Conservation (phyloP, 768 basidiomycete genomes). For the Leccinum incarnatum region DNA sequence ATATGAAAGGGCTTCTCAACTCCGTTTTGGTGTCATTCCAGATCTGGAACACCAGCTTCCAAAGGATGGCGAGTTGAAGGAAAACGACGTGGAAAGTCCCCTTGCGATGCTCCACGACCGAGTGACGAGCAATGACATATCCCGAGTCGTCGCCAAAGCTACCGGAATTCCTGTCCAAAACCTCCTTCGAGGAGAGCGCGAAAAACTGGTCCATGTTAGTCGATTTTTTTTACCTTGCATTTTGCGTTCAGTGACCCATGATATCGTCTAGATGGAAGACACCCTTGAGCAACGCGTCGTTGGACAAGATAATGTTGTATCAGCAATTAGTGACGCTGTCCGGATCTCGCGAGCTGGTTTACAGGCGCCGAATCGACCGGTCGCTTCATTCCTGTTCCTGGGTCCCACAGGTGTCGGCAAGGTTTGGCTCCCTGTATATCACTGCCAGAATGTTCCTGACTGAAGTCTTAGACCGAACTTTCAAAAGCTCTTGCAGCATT, state of each 20-base stretch:
- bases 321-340: constrained; percentile 85
- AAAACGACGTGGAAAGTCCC: constrained; percentile 33
- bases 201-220: constrained; percentile 84
- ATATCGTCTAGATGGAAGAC: constrained; percentile 75
- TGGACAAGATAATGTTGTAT: constrained; percentile 88
- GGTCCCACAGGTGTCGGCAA: constrained; percentile 89
- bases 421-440: constrained; percentile 32
- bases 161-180: constrained; percentile 92
- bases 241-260: background rate
- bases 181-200: constrained; percentile 82
- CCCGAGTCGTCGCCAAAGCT: constrained; percentile 81
- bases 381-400: constrained; percentile 90
- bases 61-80: constrained; percentile 40
- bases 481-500: constrained; percentile 87
- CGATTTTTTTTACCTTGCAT: background rate
- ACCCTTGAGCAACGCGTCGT: constrained; percentile 70
- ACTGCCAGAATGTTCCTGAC: background rate
- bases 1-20: constrained; percentile 77
- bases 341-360: constrained; percentile 90
- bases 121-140: constrained; percentile 87
- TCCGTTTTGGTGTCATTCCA: constrained; percentile 84
- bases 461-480: constrained; percentile 61
- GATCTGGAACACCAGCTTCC: constrained; percentile 74
- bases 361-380: constrained; percentile 83
- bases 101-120: constrained; percentile 77